A percentile compares a stretch with the other conserved stretches of the same genome.
phyloP scores from a whole-genome alignment of 1,139 yeast species.

The Debaryomyces singareniensis region DNA sequence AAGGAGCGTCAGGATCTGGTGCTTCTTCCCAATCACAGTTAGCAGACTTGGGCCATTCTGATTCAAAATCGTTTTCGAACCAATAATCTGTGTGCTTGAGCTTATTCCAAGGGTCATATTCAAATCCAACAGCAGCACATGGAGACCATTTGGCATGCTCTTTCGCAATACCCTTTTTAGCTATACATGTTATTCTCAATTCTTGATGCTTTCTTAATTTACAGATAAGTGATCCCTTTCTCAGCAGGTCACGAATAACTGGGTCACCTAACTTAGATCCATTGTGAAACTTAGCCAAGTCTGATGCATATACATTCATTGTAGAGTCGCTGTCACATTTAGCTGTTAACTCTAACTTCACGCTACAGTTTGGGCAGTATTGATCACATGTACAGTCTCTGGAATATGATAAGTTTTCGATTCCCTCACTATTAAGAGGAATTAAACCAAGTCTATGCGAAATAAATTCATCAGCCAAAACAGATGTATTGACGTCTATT shows the following conservation, averaged over 20 bases:
- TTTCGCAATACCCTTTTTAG: constrained; percentile 96
- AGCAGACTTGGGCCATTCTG: constrained; percentile 88
- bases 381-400: constrained; percentile 98
- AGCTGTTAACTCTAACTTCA: constrained; percentile 78
- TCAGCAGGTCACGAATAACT: constrained; percentile 68
- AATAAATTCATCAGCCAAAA: constrained; percentile 91
- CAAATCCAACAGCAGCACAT: constrained; percentile 94
- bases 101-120: constrained; percentile 99
- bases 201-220: constrained; percentile 93
- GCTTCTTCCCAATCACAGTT: constrained; percentile 97
- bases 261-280: constrained; percentile 68
- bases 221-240: constrained; percentile 82
- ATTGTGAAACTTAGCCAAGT: constrained; percentile 52
- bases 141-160: constrained; percentile 99
- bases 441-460: constrained; percentile 90
- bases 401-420: constrained; percentile 73
- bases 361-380: constrained; percentile 92
- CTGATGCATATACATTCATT: constrained; percentile 85
- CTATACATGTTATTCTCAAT: constrained; percentile 80
- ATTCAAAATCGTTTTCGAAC: constrained; percentile 85
- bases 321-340: constrained; percentile 84
- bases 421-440: constrained; percentile 80
- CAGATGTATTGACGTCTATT: constrained; percentile 87
- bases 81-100: constrained; percentile 92
- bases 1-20: constrained; percentile 80